Conservation (phyloP, 2,329 filamentous ascomycete genomes). For the Pseudogymnoascus sp. region DNA sequence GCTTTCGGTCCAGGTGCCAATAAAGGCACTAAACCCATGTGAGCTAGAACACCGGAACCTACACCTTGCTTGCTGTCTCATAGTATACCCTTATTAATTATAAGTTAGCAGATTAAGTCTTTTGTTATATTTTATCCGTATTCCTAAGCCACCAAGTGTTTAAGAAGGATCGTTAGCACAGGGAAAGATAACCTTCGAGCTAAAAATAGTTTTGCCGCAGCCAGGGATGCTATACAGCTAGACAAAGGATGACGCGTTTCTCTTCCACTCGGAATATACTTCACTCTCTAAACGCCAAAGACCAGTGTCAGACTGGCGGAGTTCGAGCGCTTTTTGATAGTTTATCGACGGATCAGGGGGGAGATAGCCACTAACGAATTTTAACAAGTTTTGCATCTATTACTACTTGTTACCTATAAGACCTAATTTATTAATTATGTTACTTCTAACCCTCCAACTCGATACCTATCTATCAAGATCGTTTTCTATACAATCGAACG, state of each 20-base stretch:
- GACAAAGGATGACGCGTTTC: slow-evolving; percentile 23
- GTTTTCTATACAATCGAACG: background rate
- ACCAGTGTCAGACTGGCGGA: slow-evolving; percentile 28
- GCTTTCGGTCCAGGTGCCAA: background rate
- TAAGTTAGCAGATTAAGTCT: too few relatives aligned
- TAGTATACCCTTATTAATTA: background rate
- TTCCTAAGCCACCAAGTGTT: background rate
- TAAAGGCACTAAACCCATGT: background rate
- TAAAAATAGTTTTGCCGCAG: slow-evolving; percentile 36
- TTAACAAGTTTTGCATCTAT: background rate
- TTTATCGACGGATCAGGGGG: slow-evolving; percentile 31
- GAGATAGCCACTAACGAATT: slow-evolving; percentile 26
- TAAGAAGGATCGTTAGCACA: background rate
- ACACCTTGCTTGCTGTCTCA: background rate
- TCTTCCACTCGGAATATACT: slow-evolving; percentile 28
- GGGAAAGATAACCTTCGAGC: slow-evolving; percentile 22
- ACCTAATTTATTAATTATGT: background rate
- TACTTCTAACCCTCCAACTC: background rate
- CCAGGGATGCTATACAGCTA: slow-evolving; percentile 35
- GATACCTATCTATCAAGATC: background rate
- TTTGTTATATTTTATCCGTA: too few relatives aligned
- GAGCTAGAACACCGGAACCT: background rate
- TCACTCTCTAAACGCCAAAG: slow-evolving; percentile 29
- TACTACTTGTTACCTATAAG: background rate
- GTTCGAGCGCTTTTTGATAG: slow-evolving; percentile 25